Base-by-base conservation (phyloP, 805 yeast genomes). In the Barnettozyma siamensis region DNA sequence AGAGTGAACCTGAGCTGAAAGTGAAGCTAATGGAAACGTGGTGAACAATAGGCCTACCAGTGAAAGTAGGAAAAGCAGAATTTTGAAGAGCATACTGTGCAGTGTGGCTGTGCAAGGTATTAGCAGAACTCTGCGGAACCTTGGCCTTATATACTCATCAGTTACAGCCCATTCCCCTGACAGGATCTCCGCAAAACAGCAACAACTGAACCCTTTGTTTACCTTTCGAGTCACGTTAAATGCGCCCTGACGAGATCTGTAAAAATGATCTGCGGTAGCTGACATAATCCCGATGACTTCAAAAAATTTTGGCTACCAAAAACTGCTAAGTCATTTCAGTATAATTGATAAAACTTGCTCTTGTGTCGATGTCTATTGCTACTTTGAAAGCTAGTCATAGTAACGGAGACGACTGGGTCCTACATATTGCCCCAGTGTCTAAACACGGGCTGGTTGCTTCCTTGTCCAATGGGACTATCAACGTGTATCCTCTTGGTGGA, bases 371-470 rank as follows among this genome's bases (percentile, higher is more conserved):
- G 59, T 43, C 55, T 12, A 49, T 50, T 16, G 52, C 58, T 2
- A 31, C 53, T 7, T 41, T 51, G 16, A 40, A 47, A 7, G 51
- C 59, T 1, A 41, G 50, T 7, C 58, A 57, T 26, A 37, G 46
- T 12, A 61, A 64, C 52, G 60, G 62, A 11, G 70, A 66, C 21
- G 71, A 70, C 41, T 80, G 86, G 86, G 71, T 74, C 1, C 59
- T 78, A 10, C 63, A 65, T 12, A 48, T 76, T 15, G 58, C 53
- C 1, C 54, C 58, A 1, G 46, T 67, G 9, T 40, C 48, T 3
- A 46, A 57, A 8, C 61, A 60, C n/a, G 66, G 67, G 0, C 51
- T 76, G n/a, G 66, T 67, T 3, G 63, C 72, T 1, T 64, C 80
- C 0, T 59, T 72, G 18, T 67, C 78, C 27, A 64, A 66, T 40